Percentiles rank a stretch among this genome's conserved stretches.
phyloP scores from a whole-genome alignment of 805 yeast genomes.

The Sugiyamaella smithiae region DNA sequence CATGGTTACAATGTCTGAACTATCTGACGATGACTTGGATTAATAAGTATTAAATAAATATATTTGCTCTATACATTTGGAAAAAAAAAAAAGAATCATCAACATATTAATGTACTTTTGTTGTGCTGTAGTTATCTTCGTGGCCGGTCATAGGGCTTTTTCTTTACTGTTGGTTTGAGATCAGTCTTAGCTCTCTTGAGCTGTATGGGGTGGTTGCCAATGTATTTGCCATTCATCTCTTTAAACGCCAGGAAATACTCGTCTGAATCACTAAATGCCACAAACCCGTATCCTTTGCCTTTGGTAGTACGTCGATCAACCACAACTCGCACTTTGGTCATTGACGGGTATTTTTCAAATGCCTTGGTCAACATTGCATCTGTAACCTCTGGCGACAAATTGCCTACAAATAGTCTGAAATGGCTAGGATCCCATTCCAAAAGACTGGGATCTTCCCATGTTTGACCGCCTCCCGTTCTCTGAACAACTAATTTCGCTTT shows the following conservation, averaged over 20 bases:
- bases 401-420: conserved; percentile 72
- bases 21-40: conserved; percentile 9
- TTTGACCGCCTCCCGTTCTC: conserved; percentile 45
- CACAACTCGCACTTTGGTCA: conserved; percentile 61
- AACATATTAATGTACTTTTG: not conserved
- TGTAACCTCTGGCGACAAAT: conserved; percentile 63
- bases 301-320: conserved; percentile 44
- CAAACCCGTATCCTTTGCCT: conserved; percentile 71
- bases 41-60: not conserved
- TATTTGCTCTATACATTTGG: not conserved
- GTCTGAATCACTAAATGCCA: conserved; percentile 60
- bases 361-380: conserved; percentile 55
- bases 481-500: conserved; percentile 35
- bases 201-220: conserved; percentile 71
- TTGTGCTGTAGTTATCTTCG: not conserved
- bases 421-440: conserved; percentile 69
- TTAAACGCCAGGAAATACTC: conserved; percentile 70
- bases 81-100: not conserved
- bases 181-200: conserved; percentile 55
- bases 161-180: conserved; percentile 11
- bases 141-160: conserved; percentile 11
- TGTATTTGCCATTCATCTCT: conserved; percentile 72
- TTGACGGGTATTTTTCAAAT: conserved; percentile 50
- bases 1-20: conserved; percentile 15
- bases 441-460: conserved; percentile 47